Base-by-base conservation (phyloP, 345 rosid species). In the Aegle marmelos region DNA sequence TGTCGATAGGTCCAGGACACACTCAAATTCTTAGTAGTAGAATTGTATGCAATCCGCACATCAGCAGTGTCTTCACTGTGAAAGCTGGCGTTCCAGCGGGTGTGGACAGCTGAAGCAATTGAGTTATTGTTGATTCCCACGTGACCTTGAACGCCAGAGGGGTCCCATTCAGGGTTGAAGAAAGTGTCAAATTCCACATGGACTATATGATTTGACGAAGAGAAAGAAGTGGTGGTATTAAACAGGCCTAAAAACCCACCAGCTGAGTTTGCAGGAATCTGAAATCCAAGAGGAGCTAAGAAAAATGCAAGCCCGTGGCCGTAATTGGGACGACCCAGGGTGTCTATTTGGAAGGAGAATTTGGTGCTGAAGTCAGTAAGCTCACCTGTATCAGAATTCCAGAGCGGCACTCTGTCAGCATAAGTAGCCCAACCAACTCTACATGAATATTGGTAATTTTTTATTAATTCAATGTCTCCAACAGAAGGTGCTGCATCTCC, bases 91-190 rank as follows among this genome's bases (percentile, higher is more conserved):
- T 88, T 85, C 90, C 87, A 90, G 8, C 76, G 75, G 1, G 83
- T 81, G 50, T 76, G 73, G 0, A 80, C 79, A 0, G 77, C 78
- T 0, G 85, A 87, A 5, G 80, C 19, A 50, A 87, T 68, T 1
- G 88, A 87, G 64, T 82, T 86, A 10, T 77, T 63, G 71, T 87
- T 87, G 72, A 87, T 90, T 56, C 91, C 88, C 0, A 85, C 89
- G 39, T 90, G 90, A 7, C 17, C 57, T 19, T 70, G 74, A 11
- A 76, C 70, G 7, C 2, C 57, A 0, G 61, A 53, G 22, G 81
- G 86, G 41, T 83, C 88, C 84, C 84, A 85, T 7, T 60, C 76
- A 0, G 50, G 16, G n/a, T 85, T 85, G 1, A 36, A 14, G 17
- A 5, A 81, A 7, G 80, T 71, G 34, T 81, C 86, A 59, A 80